phyloP scores from a whole-genome alignment of 768 basidiomycete genomes.

The Trametes punicea region DNA sequence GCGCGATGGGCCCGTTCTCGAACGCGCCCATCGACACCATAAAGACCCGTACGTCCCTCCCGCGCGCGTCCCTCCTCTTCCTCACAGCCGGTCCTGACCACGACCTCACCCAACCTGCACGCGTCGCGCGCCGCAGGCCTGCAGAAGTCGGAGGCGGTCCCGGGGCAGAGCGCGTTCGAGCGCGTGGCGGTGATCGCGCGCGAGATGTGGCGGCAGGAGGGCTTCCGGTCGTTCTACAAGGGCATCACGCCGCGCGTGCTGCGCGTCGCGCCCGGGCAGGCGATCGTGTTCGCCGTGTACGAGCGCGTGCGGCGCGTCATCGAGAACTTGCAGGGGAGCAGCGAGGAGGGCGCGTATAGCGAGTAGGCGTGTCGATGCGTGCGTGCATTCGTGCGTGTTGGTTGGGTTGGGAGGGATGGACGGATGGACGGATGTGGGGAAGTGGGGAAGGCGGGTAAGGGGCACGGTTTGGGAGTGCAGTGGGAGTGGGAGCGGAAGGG shows the following conservation, averaged over 20 bases:
- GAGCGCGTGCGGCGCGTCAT: constrained; percentile 78
- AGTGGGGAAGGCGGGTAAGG: no score
- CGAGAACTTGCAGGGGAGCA: constrained; percentile 59
- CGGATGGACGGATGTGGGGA: no score
- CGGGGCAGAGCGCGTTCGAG: constrained; percentile 74
- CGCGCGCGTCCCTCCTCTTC: not conserved
- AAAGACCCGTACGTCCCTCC: constrained; percentile 73
- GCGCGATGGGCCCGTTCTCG: constrained; percentile 97
- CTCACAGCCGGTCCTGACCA: no score
- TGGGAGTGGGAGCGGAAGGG: not conserved
- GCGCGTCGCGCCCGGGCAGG: constrained; percentile 95
- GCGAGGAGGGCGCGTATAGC: constrained; percentile 62
- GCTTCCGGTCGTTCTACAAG: constrained; percentile 90
- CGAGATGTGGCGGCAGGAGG: constrained; percentile 95
- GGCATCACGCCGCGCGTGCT: constrained; percentile 96
- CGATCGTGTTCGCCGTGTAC: constrained; percentile 97
- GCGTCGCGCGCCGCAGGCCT: no score
- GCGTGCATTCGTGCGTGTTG: no score
- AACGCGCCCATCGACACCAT: constrained; percentile 96
- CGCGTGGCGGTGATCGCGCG: constrained; percentile 75
- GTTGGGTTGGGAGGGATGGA: no score
- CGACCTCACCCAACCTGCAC: no score
- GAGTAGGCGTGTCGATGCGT: constrained; percentile 53
- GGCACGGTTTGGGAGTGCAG: no score
- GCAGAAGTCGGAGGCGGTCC: constrained; percentile 74